Evolutionary conservation across 2,329 filamentous ascomycete species (phyloP).

Genomic region (Trichoderma cornu-damae): DNA sequence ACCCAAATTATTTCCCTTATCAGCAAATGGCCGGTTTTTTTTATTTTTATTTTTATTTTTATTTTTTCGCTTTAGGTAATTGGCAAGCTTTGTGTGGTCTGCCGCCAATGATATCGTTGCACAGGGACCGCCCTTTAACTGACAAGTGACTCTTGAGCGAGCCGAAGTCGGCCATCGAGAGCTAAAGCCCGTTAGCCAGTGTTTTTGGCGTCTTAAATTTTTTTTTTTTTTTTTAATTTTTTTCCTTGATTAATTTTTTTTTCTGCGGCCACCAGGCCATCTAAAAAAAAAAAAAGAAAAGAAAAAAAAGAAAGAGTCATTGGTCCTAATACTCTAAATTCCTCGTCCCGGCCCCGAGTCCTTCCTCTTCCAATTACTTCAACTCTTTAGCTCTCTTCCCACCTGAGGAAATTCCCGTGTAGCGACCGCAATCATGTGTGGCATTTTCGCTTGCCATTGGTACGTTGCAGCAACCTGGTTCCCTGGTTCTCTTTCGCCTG

Average conservation of each 20-base stretch:
- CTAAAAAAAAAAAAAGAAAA: too few species aligned
- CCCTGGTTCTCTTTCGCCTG: not conserved
- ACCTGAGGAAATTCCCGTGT: not conserved
- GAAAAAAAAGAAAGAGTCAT: conserved; percentile 20
- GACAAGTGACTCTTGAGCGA: conserved; percentile 10
- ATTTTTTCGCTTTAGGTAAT: conserved; percentile 13
- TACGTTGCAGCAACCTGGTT: conserved; percentile 42
- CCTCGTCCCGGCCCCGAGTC: not conserved
- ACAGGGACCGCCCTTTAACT: not conserved
- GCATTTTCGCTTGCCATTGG: conserved; percentile 93
- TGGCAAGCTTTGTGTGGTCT: not conserved
- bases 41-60: too few species aligned
- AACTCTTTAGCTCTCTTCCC: not conserved
- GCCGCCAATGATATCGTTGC: conserved; percentile 18
- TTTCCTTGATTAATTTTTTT: too few species aligned
- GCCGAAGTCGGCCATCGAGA: conserved; percentile 23
- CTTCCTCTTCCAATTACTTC: not conserved
- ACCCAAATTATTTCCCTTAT: conserved; percentile 6
- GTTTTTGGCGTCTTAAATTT: conserved; percentile 3
- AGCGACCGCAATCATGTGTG: conserved; percentile 70
- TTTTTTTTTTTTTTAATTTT: too few species aligned
- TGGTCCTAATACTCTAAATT: conserved; percentile 6
- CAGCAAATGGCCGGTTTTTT: not conserved
- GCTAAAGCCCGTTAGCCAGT: not conserved
- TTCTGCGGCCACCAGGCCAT: too few species aligned